phyloP scores from a whole-genome alignment of 2,329 filamentous ascomycete genomes.

The Curvularia hawaiiensis region DNA sequence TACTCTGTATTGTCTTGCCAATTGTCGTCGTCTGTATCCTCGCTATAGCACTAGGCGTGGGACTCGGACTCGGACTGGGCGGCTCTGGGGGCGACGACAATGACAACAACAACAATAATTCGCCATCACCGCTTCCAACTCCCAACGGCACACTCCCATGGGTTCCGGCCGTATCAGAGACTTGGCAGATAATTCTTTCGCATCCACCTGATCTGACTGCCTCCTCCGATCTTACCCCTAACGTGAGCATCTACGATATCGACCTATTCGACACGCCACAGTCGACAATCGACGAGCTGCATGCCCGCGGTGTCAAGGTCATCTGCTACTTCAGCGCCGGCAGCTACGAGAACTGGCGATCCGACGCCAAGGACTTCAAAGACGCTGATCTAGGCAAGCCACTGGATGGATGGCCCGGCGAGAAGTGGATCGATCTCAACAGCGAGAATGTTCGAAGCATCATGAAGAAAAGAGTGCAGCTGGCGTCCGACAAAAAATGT shows the following conservation, averaged over 20 bases:
- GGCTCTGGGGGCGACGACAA: conserved; percentile 39
- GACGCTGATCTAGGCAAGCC: conserved; percentile 61
- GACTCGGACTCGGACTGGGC: conserved; percentile 61
- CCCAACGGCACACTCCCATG: conserved; percentile 49
- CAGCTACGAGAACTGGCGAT: conserved; percentile 67
- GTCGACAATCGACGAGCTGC: conserved; percentile 58
- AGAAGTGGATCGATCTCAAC: conserved; percentile 68
- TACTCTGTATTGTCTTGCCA: conserved; percentile 30
- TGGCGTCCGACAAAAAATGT: conserved; percentile 67
- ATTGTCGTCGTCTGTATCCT: conserved; percentile 50
- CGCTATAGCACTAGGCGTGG: conserved; percentile 58
- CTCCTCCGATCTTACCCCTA: conserved; percentile 49
- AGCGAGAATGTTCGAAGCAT: conserved; percentile 65
- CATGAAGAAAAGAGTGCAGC: conserved; percentile 65
- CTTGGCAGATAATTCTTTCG: conserved; percentile 67
- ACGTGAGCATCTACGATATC: conserved; percentile 67
- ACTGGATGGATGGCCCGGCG: conserved; percentile 68
- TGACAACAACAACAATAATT: conserved; percentile 27
- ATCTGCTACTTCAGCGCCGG: conserved; percentile 80
- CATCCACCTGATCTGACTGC: conserved; percentile 32
- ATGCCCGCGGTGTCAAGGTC: conserved; percentile 61
- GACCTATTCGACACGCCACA: conserved; percentile 60
- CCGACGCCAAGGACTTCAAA: conserved; percentile 62
- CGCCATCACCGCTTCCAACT: conserved; percentile 30
- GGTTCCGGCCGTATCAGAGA: conserved; percentile 58